These are phyloP conservation scores for Hyphopichia pseudoburtonii DNA, from an alignment of 1,139 yeast genomes.

Conservation along the genomic window DNA sequence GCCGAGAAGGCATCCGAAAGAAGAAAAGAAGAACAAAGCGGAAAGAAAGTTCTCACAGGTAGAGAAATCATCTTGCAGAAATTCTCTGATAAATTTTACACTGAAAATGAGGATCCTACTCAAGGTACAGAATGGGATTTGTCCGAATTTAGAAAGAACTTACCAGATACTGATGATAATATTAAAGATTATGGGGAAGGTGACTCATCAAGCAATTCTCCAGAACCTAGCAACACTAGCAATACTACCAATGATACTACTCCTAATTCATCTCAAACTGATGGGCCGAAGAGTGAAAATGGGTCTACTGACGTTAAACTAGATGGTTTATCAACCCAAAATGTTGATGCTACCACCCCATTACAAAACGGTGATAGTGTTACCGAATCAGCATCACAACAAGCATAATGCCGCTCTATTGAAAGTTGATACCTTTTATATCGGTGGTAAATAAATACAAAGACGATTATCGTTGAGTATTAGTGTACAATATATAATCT, in stretches of 20 bases:
- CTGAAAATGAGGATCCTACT: constrained; percentile 48
- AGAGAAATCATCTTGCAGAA: constrained; percentile 77
- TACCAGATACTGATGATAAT: constrained; percentile 42
- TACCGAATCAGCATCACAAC: not conserved
- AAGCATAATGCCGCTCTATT: not conserved
- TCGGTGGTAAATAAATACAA: not conserved
- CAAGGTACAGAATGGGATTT: constrained; percentile 71
- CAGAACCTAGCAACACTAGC: not conserved
- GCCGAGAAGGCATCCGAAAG: constrained; percentile 62
- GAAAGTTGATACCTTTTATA: not conserved
- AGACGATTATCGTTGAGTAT: not conserved
- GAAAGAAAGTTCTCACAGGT: constrained; percentile 63
- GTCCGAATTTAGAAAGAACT: constrained; percentile 54
- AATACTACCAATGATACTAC: too few species aligned
- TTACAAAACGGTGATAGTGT: not conserved
- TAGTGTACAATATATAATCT: constrained; percentile 1
- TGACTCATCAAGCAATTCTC: not conserved
- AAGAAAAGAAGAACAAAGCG: constrained; percentile 49
- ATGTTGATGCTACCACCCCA: too few species aligned
- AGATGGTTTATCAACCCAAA: too few species aligned
- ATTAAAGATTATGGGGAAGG: constrained; percentile 61
- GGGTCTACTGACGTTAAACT: too few species aligned
- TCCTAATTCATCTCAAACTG: too few species aligned
- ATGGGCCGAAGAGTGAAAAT: too few species aligned
- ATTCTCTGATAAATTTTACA: constrained; percentile 61